A percentile compares a stretch with the other conserved stretches of the same genome.
These are phyloP conservation scores for Pisolithus albus DNA, from an alignment of 768 basidiomycete species.

Conservation along the genomic window DNA sequence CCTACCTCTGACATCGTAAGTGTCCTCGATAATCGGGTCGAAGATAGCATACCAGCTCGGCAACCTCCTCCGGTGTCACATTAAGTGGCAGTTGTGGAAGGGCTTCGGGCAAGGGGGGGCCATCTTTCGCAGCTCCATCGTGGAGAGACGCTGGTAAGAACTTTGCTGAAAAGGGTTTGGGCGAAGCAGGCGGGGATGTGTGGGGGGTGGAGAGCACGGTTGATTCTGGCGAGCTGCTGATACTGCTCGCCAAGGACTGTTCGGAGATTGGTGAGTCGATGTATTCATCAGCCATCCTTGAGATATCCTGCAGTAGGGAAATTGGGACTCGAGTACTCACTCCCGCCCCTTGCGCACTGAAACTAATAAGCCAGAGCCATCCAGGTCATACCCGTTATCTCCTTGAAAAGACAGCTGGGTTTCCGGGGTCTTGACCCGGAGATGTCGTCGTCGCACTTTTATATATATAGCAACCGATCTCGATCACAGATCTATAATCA, in stretches of 20 bases:
- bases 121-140: slow-evolving; percentile 14
- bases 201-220: slow-evolving; percentile 7
- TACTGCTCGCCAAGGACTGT: not conserved
- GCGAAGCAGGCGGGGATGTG: slow-evolving; percentile 6
- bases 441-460: too few relatives aligned
- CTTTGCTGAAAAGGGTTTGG: slow-evolving; percentile 5
- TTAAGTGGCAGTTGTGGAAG: slow-evolving; percentile 21
- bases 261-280: slow-evolving; percentile 4
- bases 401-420: not conserved
- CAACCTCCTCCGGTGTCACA: slow-evolving; percentile 13
- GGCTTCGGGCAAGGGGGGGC: slow-evolving; percentile 11
- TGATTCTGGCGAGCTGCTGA: slow-evolving; percentile 4
- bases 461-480: too few relatives aligned
- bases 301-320: not conserved
- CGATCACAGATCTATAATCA: too few relatives aligned
- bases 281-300: slow-evolving; percentile 1
- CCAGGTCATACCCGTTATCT: too few relatives aligned
- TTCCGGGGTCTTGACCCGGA: not conserved
- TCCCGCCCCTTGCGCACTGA: too few relatives aligned
- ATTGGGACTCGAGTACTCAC: too few relatives aligned
- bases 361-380: too few relatives aligned
- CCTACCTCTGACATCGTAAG: slow-evolving; percentile 12
- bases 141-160: slow-evolving; percentile 15
- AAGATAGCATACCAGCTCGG: slow-evolving; percentile 17
- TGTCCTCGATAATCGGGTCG: not conserved